Base-by-base conservation (phyloP, 768 basidiomycete species). In the Rhizopogon salebrosus region DNA sequence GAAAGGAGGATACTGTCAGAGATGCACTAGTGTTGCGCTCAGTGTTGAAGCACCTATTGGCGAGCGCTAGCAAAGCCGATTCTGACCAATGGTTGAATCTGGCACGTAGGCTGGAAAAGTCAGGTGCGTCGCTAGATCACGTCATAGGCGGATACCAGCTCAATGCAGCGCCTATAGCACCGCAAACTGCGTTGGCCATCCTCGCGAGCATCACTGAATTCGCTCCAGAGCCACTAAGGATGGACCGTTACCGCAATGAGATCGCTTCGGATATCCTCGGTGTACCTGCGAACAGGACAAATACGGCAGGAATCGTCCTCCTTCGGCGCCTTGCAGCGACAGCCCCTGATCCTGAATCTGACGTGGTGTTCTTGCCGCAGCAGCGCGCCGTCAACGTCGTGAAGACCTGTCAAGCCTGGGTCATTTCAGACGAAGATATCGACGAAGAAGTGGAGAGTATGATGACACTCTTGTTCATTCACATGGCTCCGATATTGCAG, bases 211-310 rank as follows among this genome's bases (percentile, higher is more conserved):
- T 93, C 38, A 77, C 83, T 9, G 70, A 74, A 20, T 77, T 78
- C 22, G 83, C 84, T 0, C 75, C 83, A 1, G 92, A 94, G 57
- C 82, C 83, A 7, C 79, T 78, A 0, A 80, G 80, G 18, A 75
- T 95, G 22, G 86, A 89, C 59, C 78, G 91, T 18, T 89, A 87
- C 62, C 81, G 94, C 18, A 97, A 95, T 64, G 93, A 97, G 67
- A 76, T 95, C 9, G 95, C 95, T 0, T 87, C 91, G n/a, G 77
- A 76, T 18, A 66, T 94, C 4, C 71, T 89, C 0, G 88, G 87
- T 22, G 75, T 97, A 13, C 77, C 78, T 1, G 64, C 86, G 0
- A 60, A 68, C 5, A 80, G 82, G 40, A 84, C 83, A n/a, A 82
- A 85, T 55, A 77, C 76, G 0, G 79, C 83, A 9, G 95, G 93